Base-by-base conservation (phyloP, 1,284 basidiomycete species). In the Leccinum holopus region DNA sequence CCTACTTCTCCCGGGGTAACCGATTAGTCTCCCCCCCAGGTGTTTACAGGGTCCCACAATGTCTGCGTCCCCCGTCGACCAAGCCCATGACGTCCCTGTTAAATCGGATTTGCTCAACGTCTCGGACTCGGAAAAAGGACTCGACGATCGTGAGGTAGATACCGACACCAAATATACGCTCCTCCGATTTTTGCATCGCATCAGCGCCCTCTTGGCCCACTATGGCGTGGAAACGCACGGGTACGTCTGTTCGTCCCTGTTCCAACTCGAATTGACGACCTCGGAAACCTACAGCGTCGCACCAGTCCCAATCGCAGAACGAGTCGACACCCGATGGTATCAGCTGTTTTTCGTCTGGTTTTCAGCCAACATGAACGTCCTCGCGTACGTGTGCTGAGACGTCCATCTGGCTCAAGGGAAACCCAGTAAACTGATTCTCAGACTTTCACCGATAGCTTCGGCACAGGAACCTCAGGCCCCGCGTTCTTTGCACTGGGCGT, bases 321-420 rank as follows among this genome's bases (percentile, higher is more conserved):
- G 86, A 33, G 76, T 77, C 12, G 85, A 88, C 57, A 78, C 74
- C 5, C 79, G 84, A 10, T 79, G 84, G 62, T 84, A 85, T 66
- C 86, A 88, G 67, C 78, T 87, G 75, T 88, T 87, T 72, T 85
- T 86, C 65, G 78, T 87, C 18, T 88, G 87, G 87, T 84, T 88
- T 67, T 84, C 85, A 7, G 79, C 80, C 56, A 87, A 87, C 64
- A 78, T 85, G 71, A 87, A 87, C 66, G 78, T 88, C 61, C 75
- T 86, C 33, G 78, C 79, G 75, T 86, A 75, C 55, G 80, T 74
- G 8, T 54, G 5, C 18, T 9, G 18, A 9, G 33, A 12, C 16
- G 6, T 33, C 28, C 16, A 30, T 30, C 16, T 10, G 2, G 4
- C 3, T 3, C 33, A 4, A 8, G 18, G 14, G 3, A 5, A 35